phyloP scores from a whole-genome alignment of 2,329 filamentous ascomycete genomes.

The Dactylella cylindrospora region DNA sequence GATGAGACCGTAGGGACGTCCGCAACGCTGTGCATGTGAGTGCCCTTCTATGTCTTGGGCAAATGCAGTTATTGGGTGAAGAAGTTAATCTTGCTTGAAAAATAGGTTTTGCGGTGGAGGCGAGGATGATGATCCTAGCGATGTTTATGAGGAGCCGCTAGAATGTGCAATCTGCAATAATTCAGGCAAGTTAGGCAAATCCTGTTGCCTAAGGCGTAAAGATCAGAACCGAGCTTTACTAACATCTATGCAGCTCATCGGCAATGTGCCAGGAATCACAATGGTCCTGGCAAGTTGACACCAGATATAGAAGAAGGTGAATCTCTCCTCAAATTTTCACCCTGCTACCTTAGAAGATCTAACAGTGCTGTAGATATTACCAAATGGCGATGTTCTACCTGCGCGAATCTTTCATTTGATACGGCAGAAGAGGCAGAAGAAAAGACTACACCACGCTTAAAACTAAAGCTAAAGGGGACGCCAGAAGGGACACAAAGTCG shows the following conservation, averaged over 20 bases:
- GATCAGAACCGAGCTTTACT: slow-evolving; percentile 17
- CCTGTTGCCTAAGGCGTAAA: neutral
- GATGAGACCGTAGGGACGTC: slow-evolving; percentile 15
- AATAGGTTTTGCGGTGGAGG: slow-evolving; percentile 76
- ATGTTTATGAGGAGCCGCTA: slow-evolving; percentile 78
- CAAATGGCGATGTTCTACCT: slow-evolving; percentile 64
- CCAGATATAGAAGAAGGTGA: slow-evolving; percentile 50
- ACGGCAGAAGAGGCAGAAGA: slow-evolving; percentile 20
- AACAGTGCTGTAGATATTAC: slow-evolving; percentile 57
- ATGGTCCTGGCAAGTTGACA: slow-evolving; percentile 60
- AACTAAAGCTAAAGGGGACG: slow-evolving; percentile 22
- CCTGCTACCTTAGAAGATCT: neutral
- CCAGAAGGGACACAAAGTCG: slow-evolving; percentile 3
- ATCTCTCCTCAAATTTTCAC: neutral
- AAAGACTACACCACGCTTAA: slow-evolving; percentile 29
- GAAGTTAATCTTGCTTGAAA: neutral
- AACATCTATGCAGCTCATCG: slow-evolving; percentile 69
- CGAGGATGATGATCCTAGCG: slow-evolving; percentile 78
- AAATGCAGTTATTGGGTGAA: neutral
- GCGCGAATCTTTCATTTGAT: slow-evolving; percentile 48
- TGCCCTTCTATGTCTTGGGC: neutral
- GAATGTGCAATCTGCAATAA: slow-evolving; percentile 76
- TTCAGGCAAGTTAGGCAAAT: slow-evolving; percentile 50
- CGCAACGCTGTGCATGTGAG: slow-evolving; percentile 27
- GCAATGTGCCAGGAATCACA: slow-evolving; percentile 78